Conservation (phyloP, 257 asterid species). For the Penstemon davidsonii region DNA sequence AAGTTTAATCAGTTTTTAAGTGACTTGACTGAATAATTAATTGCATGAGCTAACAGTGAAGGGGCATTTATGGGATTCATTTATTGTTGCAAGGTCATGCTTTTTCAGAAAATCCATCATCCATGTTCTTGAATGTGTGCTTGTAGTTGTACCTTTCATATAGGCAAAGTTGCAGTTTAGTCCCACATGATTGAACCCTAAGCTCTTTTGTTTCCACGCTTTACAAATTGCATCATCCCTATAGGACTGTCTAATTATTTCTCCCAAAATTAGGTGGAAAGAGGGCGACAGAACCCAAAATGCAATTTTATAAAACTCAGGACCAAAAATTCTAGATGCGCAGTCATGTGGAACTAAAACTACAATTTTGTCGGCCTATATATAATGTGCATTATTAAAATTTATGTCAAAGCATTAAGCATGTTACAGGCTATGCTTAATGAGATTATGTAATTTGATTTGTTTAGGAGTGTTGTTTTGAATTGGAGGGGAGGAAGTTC, state of each 20-base stretch:
- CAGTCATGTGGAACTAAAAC: no score
- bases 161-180: no score
- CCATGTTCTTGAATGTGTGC: neutral
- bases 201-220: no score
- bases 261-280: no score
- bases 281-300: no score
- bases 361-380: no score
- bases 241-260: no score
- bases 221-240: no score
- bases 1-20: constrained; percentile 4
- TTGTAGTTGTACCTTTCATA: neutral
- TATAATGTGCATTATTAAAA: no score
- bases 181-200: no score
- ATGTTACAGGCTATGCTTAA: constrained; percentile 7
- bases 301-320: no score
- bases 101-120: neutral
- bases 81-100: constrained; percentile 16
- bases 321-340: no score
- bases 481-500: constrained; percentile 18
- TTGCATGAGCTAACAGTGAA: constrained; percentile 17
- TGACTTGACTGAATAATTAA: neutral
- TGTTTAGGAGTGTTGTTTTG: constrained; percentile 25
- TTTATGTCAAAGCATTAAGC: neutral
- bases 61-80: constrained; percentile 29
- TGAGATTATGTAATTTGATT: constrained; percentile 7